These are phyloP conservation scores for Rhodotorula kratochvilovae DNA, from an alignment of 768 basidiomycete species.

Conservation along the genomic window DNA sequence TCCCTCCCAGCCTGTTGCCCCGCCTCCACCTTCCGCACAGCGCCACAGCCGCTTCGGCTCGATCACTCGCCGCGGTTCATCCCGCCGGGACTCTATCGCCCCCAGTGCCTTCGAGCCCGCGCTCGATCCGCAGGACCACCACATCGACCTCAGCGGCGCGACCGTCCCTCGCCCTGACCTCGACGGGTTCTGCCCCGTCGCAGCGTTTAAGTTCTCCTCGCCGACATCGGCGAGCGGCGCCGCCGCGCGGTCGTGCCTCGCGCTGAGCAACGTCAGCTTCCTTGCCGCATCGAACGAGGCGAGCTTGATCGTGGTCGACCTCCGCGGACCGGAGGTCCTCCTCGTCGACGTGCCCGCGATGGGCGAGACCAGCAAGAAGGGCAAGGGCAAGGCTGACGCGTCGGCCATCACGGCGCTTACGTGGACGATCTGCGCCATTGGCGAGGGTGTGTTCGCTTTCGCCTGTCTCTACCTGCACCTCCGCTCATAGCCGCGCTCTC, in stretches of 20 bases:
- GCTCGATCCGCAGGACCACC: constrained; percentile 20
- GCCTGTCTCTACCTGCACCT: neutral
- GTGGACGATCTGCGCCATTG: constrained; percentile 63
- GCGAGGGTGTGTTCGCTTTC: constrained; percentile 54
- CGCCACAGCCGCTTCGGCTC: neutral
- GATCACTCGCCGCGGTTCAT: neutral
- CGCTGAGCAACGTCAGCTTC: constrained; percentile 74
- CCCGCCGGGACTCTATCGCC: neutral
- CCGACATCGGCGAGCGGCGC: neutral
- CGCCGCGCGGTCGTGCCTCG: constrained; percentile 50
- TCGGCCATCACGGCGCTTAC: constrained; percentile 57
- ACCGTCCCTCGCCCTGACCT: constrained; percentile 5
- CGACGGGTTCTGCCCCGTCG: constrained; percentile 32
- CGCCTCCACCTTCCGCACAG: neutral
- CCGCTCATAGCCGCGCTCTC: too few relatives aligned
- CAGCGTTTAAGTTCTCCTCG: constrained; percentile 12
- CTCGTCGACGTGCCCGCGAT: constrained; percentile 51
- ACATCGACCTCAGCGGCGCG: constrained; percentile 15
- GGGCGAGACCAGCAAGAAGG: constrained; percentile 47
- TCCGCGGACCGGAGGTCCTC: constrained; percentile 68
- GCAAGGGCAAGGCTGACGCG: constrained; percentile 50
- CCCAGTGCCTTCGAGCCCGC: neutral
- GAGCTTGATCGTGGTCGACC: constrained; percentile 62
- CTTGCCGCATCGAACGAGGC: constrained; percentile 66
- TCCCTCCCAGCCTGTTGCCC: neutral